Evolutionary conservation across 345 rosid genomes (phyloP), one percentile per base, ranked within the genome.

Genomic region (Cochlearia excelsa): DNA sequence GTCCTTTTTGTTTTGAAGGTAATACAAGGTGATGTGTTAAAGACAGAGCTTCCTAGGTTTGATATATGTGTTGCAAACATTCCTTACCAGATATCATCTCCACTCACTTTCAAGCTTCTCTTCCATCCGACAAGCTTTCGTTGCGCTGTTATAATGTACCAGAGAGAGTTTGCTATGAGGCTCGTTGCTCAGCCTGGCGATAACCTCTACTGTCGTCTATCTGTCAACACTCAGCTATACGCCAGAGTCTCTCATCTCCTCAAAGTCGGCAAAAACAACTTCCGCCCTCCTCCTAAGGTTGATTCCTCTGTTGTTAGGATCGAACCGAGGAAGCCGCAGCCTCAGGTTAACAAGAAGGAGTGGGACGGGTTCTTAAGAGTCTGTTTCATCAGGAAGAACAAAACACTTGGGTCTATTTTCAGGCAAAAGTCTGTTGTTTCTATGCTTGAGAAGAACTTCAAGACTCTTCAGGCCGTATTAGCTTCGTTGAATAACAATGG

Each of bases 221-320:
- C 96, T 7, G 93, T 78, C 10, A 92, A 92, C 71, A 75, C 88
- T 51, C 98, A 92, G 66, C 84, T 92, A 1, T 79, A 85, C 45
- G 90, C 98, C 28, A 82, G 95, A 61, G 96, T 86, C 34, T 84
- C 79, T 7, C 96, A 88, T 62, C 88, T 92, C 4, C 96, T 92
- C 65, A 92, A 88, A 79, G 95, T 88, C 1, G 98, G 96, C 30
- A 91, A 79, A 78, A 91, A 91, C 75, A 91, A 91, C 67, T 91
- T 86, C 78, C 85, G 95, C 28, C 98, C 98, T 1, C 96, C 98
- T 0, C 96, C 96, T 0, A 92, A 92, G 74, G 98, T 92, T 26
- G 98, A 92, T 60, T 92, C 96, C 23, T 88, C 98, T 4, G 95
- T 92, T 6, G 98, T 92, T 54, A 67, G 98, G 11, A 86, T 92